Percentiles rank a stretch among this genome's conserved stretches.
These are phyloP conservation scores for Fusarium armeniacum DNA, from an alignment of 2,329 filamentous ascomycete genomes.

Conservation along the genomic window DNA sequence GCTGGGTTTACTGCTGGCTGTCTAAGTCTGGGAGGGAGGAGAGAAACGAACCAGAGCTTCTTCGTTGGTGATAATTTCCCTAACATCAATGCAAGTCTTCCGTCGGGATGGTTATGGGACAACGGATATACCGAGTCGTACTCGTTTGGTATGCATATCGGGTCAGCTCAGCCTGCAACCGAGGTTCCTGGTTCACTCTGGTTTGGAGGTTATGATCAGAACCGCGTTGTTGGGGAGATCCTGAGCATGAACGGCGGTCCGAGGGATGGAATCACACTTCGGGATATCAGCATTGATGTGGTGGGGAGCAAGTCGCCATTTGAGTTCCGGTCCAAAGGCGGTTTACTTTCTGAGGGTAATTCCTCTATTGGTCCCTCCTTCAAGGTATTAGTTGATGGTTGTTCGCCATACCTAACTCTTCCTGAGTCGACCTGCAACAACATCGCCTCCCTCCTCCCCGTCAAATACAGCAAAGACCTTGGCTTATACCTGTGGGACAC, in stretches of 20 bases:
- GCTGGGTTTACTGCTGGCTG: constrained; percentile 2
- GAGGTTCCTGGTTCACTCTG: constrained; percentile 6
- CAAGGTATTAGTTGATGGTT: constrained; percentile 12
- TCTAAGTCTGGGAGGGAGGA: constrained; percentile 11
- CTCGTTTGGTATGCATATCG: constrained; percentile 21
- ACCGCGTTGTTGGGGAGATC: constrained; percentile 9
- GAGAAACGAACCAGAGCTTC: constrained; percentile 7
- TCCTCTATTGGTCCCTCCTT: constrained; percentile 7
- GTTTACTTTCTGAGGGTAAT: constrained; percentile 1
- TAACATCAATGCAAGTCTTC: constrained; percentile 3
- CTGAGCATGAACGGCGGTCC: constrained; percentile 7
- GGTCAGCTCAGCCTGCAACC: neutral
- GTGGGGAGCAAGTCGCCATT: neutral
- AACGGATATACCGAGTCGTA: neutral
- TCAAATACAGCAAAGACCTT: constrained; percentile 5
- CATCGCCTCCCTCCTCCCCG: constrained; percentile 4
- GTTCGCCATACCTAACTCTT: constrained; percentile 11
- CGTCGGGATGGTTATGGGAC: constrained; percentile 12
- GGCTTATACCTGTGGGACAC: constrained; percentile 16
- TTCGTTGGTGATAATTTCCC: neutral
- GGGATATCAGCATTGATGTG: constrained; percentile 10
- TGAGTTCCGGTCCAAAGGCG: neutral
- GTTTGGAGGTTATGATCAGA: constrained; percentile 19
- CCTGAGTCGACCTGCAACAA: constrained; percentile 19
- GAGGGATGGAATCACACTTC: constrained; percentile 11